Conservation (phyloP, 352 stramenopile species). For the Blastocystis sp. region DNA sequence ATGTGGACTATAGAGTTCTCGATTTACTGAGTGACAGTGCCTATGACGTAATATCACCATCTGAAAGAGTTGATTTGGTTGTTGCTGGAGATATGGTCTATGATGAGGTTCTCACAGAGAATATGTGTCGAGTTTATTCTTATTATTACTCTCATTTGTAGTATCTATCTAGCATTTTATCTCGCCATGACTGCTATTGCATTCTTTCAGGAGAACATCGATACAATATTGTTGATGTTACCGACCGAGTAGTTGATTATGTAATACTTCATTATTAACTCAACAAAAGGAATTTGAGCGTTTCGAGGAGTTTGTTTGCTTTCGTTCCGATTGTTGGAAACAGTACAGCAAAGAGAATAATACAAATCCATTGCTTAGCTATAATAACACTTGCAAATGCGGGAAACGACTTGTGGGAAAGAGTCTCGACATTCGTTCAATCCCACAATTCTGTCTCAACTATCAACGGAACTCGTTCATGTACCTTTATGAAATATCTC, state of each 20-base stretch:
- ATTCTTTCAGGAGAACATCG: constrained; percentile 31
- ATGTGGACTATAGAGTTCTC: not conserved
- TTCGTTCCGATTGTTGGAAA: not conserved
- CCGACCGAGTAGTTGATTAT: not conserved
- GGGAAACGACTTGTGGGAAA: not conserved
- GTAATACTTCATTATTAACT: not conserved
- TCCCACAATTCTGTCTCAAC: not conserved
- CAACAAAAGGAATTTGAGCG: constrained; percentile 23
- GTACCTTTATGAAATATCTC: not conserved
- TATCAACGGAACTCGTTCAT: not conserved
- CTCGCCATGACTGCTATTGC: not conserved
- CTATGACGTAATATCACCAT: not conserved
- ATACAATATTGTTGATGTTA: not conserved
- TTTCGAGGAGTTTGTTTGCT: constrained; percentile 44
- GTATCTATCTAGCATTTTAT: not conserved
- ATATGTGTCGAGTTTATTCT: not conserved
- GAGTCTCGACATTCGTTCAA: not conserved
- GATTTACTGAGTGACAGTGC: constrained; percentile 14
- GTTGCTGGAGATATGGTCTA: constrained; percentile 48
- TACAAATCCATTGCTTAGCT: not conserved
- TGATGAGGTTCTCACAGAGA: constrained; percentile 50
- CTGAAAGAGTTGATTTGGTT: constrained; percentile 2
- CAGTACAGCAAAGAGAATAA: not conserved
- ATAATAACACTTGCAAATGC: not conserved
- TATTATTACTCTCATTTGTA: not conserved